Percentiles rank a stretch among this genome's conserved stretches.
phyloP scores from a whole-genome alignment of 2,329 filamentous ascomycete genomes.

The Ophidiomyces ophidiicola region DNA sequence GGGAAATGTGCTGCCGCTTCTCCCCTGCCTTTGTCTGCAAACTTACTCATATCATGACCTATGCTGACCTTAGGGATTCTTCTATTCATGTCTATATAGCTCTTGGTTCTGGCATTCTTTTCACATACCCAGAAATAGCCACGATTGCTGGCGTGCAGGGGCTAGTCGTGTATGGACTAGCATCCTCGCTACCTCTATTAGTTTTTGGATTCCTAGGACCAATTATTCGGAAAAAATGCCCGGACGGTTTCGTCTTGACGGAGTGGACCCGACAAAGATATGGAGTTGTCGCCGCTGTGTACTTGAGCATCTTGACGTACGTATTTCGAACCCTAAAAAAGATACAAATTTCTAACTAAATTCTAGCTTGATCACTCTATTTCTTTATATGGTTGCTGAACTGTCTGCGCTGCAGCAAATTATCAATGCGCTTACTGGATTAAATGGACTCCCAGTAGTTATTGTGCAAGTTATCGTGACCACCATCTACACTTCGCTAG shows the following conservation, averaged over 20 bases:
- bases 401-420: slow-evolving; percentile 72
- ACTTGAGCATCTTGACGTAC: slow-evolving; percentile 60
- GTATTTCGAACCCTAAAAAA: slow-evolving; percentile 12
- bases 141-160: slow-evolving; percentile 70
- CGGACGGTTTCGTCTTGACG: slow-evolving; percentile 71
- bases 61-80: slow-evolving; percentile 34
- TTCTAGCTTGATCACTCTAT: slow-evolving; percentile 56
- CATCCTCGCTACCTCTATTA: slow-evolving; percentile 59
- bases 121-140: slow-evolving; percentile 68
- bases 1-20: slow-evolving; percentile 92
- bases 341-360: slow-evolving; percentile 5
- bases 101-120: slow-evolving; percentile 71
- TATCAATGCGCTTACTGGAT: slow-evolving; percentile 58
- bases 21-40: slow-evolving; percentile 28
- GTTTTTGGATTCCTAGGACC: slow-evolving; percentile 63
- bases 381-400: slow-evolving; percentile 78
- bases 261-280: slow-evolving; percentile 76
- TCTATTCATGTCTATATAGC: slow-evolving; percentile 39
- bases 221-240: slow-evolving; percentile 66
- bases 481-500: slow-evolving; percentile 71
- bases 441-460: slow-evolving; percentile 61
- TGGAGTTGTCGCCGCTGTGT: slow-evolving; percentile 55
- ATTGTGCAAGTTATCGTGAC: slow-evolving; percentile 68
- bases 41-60: slow-evolving; percentile 14
- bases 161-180: slow-evolving; percentile 60